phyloP scores from a whole-genome alignment of 495 filamentous ascomycete genomes.

The Trichoderma orchidacearum region DNA sequence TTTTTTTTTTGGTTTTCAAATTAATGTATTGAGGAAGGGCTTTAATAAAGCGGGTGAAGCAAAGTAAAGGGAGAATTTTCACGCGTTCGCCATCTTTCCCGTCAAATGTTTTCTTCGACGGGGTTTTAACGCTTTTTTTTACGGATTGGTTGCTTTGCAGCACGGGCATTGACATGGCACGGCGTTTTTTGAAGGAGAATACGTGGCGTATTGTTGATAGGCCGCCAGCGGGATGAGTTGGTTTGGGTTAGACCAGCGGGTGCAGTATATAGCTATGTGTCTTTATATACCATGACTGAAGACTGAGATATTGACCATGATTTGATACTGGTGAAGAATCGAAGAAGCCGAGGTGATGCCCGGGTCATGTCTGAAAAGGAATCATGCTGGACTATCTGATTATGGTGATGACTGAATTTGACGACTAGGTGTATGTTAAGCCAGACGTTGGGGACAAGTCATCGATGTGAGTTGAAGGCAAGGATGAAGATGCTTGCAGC shows the following conservation, averaged over 20 bases:
- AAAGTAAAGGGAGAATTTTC: neutral
- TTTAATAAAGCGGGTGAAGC: neutral
- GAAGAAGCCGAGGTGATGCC: too few species aligned
- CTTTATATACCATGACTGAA: too few species aligned
- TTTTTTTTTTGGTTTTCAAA: neutral
- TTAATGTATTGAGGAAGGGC: neutral
- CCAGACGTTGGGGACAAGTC: too few species aligned
- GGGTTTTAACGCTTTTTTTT: neutral
- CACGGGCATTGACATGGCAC: neutral
- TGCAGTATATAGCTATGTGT: neutral
- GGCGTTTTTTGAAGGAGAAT: neutral
- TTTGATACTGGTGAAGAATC: too few species aligned
- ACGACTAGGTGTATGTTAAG: too few species aligned
- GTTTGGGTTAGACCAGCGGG: neutral
- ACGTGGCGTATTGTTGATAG: neutral
- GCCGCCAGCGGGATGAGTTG: neutral
- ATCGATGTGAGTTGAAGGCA: too few species aligned
- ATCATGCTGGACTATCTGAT: too few species aligned
- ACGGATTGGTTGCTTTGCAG: neutral
- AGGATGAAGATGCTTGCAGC: too few species aligned
- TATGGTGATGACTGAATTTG: too few species aligned
- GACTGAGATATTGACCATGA: too few species aligned
- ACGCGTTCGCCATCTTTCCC: neutral
- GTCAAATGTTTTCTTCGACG: too few species aligned
- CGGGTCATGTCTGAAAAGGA: too few species aligned